Evolutionary conservation across 495 filamentous ascomycete genomes (phyloP).

Genomic region (Chaetomium tenue): DNA sequence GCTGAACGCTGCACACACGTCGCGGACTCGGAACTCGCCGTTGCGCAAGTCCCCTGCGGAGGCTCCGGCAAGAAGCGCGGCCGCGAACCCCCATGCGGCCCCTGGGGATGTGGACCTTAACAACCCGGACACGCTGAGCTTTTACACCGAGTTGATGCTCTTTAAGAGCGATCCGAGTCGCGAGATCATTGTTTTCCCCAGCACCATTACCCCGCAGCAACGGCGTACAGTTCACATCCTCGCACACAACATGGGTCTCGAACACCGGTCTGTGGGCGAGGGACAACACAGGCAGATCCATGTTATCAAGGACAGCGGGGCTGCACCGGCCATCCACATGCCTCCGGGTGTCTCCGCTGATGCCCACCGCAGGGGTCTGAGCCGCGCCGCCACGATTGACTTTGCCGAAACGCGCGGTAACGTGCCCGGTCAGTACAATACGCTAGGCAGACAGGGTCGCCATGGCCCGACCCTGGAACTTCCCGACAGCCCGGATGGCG

Average conservation of each 20-base stretch:
- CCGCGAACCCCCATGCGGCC: constrained; percentile 24
- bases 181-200: constrained; percentile 79
- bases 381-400: constrained; percentile 95
- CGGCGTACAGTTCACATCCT: constrained; percentile 89
- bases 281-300: constrained; percentile 85
- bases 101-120: constrained; percentile 80
- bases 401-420: constrained; percentile 84
- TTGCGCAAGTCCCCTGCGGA: constrained; percentile 34
- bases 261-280: constrained; percentile 82
- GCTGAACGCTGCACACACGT: constrained; percentile 55
- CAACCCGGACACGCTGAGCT: constrained; percentile 79
- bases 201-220: constrained; percentile 74
- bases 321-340: constrained; percentile 47
- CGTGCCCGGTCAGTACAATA: constrained; percentile 65
- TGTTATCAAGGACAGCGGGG: constrained; percentile 66
- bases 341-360: constrained; percentile 67
- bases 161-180: constrained; percentile 77
- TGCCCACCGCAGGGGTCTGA: constrained; percentile 72
- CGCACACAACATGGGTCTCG: constrained; percentile 90
- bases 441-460: constrained; percentile 68
- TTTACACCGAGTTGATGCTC: constrained; percentile 82
- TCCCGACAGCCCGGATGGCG: constrained; percentile 72
- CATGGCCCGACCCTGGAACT: constrained; percentile 72
- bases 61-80: constrained; percentile 32
- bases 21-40: constrained; percentile 39